These are phyloP conservation scores for Fraxinus sp. DNA, from an alignment of 305 asterid species.

Conservation along the genomic window DNA sequence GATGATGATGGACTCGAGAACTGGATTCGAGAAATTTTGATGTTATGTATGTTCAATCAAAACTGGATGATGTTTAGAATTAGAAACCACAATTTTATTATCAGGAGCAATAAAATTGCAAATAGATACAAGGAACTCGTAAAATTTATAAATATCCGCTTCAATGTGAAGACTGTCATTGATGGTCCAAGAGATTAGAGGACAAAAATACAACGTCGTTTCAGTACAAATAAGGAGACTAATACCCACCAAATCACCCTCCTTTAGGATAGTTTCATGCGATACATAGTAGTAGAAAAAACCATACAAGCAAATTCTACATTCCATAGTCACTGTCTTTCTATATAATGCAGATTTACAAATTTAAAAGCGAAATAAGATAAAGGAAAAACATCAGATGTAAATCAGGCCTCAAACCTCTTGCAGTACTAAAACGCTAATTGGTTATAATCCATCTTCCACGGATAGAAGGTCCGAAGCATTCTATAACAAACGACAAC, in stretches of 20 bases:
- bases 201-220: constrained; percentile 12
- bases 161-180: not conserved
- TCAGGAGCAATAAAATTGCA: not conserved
- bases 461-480: constrained; percentile 12
- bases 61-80: not conserved
- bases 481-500: constrained; percentile 18
- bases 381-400: constrained; percentile 12
- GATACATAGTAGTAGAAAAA: constrained; percentile 2
- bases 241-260: not conserved
- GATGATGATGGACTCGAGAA: not conserved
- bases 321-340: constrained; percentile 16
- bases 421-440: not conserved
- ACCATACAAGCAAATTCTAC: constrained; percentile 22
- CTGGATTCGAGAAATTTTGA: no score
- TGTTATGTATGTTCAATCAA: not conserved
- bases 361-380: not conserved
- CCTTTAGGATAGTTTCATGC: constrained; percentile 16
- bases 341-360: constrained; percentile 18
- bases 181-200: not conserved
- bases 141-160: not conserved
- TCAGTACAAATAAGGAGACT: not conserved
- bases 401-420: constrained; percentile 19
- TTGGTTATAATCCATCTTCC: constrained; percentile 30
- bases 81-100: not conserved
- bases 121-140: not conserved